phyloP scores from a whole-genome alignment of 805 yeast species.

The Candida endomychidarum region DNA sequence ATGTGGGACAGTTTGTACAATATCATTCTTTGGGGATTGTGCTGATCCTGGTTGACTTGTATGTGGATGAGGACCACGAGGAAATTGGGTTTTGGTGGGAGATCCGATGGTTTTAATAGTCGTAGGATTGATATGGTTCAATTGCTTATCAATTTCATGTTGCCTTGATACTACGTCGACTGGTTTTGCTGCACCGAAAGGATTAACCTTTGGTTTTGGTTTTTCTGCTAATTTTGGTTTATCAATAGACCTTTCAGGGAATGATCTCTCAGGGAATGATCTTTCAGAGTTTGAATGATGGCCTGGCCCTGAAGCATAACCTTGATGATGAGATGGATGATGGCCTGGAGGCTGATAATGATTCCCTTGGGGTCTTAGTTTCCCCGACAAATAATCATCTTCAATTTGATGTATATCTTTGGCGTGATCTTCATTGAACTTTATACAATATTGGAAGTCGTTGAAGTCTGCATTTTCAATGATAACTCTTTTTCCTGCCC shows the following conservation, averaged over 20 bases:
- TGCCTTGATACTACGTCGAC: conserved; percentile 71
- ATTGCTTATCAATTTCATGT: conserved; percentile 54
- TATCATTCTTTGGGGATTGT: conserved; percentile 2
- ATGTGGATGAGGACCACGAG: no score
- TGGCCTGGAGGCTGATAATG: conserved; percentile 8
- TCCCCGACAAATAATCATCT: conserved; percentile 27
- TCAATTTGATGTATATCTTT: conserved; percentile 31
- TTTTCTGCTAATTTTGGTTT: not conserved
- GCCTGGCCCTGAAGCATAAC: no score
- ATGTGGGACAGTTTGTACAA: conserved; percentile 2
- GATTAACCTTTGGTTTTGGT: conserved; percentile 52
- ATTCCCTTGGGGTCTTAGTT: conserved; percentile 12
- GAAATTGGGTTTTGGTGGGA: not conserved
- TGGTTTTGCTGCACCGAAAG: conserved; percentile 85
- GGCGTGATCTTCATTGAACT: conserved; percentile 37
- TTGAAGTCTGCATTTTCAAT: conserved; percentile 40
- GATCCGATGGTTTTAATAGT: conserved; percentile 24
- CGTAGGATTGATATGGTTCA: conserved; percentile 32
- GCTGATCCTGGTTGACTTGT: no score
- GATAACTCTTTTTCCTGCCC: conserved; percentile 37
- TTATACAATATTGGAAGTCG: conserved; percentile 41
- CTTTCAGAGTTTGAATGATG: not conserved
- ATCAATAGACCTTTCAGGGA: not conserved
- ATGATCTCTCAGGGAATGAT: not conserved
- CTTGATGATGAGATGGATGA: not conserved